phyloP scores from a whole-genome alignment of 805 yeast species.

The Helenozyma baotianmanensis region DNA sequence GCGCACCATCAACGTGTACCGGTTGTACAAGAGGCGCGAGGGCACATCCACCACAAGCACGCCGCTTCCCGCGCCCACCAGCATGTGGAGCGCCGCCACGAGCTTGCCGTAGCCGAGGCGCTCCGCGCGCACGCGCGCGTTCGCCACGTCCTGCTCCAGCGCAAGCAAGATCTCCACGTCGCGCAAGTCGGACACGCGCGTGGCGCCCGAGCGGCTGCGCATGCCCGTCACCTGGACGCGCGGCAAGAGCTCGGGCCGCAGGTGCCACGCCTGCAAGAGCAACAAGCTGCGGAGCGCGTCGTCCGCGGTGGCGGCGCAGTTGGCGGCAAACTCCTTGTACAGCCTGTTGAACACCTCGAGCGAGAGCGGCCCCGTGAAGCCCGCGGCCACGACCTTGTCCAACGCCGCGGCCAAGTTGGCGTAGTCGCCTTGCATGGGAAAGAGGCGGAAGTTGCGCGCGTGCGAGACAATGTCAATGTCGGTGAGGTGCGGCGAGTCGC shows the following conservation, averaged over 20 bases:
- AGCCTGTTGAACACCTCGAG: slow-evolving; percentile 14
- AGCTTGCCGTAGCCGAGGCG: no score
- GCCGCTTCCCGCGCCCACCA: no score
- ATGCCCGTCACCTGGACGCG: not conserved
- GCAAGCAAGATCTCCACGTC: no score
- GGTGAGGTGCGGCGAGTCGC: slow-evolving; percentile 18
- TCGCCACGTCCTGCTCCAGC: no score
- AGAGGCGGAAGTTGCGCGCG: slow-evolving; percentile 12
- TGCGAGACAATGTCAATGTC: slow-evolving; percentile 6
- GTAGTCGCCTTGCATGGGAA: slow-evolving; percentile 14
- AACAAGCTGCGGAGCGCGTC: slow-evolving; percentile 14
- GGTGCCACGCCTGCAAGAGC: slow-evolving; percentile 5
- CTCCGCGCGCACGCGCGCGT: no score
- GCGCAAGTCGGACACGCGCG: no score
- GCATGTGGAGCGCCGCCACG: no score
- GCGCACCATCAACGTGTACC: slow-evolving; percentile 1
- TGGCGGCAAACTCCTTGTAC: slow-evolving; percentile 4
- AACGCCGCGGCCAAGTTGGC: slow-evolving; percentile 1
- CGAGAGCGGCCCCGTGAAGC: slow-evolving; percentile 13
- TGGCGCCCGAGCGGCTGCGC: no score
- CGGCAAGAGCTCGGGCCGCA: not conserved
- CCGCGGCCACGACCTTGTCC: slow-evolving; percentile 3
- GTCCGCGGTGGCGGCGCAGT: slow-evolving; percentile 6
- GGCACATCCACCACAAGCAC: not conserved
- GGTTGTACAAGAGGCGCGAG: slow-evolving; percentile 1